phyloP scores from a whole-genome alignment of 179 eudicot species.

The Drosera spatulata region DNA sequence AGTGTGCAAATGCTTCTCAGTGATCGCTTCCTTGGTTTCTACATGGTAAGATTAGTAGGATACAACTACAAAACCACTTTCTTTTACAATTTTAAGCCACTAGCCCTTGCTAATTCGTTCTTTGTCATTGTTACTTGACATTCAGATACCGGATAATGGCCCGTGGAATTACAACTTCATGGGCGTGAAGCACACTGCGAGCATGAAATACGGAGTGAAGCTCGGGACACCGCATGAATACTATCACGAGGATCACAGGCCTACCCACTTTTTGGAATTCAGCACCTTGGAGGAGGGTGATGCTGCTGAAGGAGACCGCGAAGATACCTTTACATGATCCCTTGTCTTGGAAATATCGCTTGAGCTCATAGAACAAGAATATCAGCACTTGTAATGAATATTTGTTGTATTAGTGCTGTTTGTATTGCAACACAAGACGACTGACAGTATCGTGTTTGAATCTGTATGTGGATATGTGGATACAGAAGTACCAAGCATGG shows the following conservation, averaged over 20 bases:
- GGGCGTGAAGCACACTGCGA: conserved; percentile 85
- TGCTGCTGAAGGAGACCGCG: conserved; percentile 69
- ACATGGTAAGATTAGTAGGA: conserved; percentile 52
- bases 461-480: no score
- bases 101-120: no score
- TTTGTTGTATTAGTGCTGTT: no score
- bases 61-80: not conserved
- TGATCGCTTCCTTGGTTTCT: conserved; percentile 97
- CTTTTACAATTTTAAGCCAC: not conserved
- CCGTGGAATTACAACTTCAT: conserved; percentile 98
- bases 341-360: no score
- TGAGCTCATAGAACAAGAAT: no score
- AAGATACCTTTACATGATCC: conserved; percentile 49
- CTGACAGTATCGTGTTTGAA: no score
- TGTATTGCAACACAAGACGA: no score
- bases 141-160: conserved; percentile 75
- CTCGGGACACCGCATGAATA: conserved; percentile 76
- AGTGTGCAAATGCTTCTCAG: conserved; percentile 99
- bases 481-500: no score
- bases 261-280: conserved; percentile 76
- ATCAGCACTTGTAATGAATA: no score
- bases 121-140: not conserved
- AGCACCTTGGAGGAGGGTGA: conserved; percentile 67
- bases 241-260: conserved; percentile 76
- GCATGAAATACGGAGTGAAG: conserved; percentile 81